These are phyloP conservation scores for Petunia secreta DNA, from an alignment of 257 asterid genomes.

Conservation along the genomic window DNA sequence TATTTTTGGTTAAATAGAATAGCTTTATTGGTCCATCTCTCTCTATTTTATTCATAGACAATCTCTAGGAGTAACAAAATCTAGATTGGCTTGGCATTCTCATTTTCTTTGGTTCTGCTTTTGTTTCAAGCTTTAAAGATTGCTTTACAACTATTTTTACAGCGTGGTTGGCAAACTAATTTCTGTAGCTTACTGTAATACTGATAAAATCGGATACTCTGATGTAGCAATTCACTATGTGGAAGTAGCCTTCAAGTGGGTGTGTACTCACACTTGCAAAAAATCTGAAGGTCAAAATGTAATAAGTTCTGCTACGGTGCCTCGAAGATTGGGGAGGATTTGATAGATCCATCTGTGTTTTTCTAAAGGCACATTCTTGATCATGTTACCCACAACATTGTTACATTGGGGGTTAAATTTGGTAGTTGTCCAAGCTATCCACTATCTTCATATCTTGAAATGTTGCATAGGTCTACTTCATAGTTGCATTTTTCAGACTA, in stretches of 20 bases:
- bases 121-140: conserved; percentile 17
- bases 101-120: conserved; percentile 1
- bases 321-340: not conserved
- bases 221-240: not conserved
- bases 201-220: not conserved
- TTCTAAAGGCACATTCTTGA: not conserved
- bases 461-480: not conserved
- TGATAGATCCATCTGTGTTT: not conserved
- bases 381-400: not conserved
- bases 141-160: not conserved
- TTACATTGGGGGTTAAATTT: not conserved
- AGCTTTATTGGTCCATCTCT: not conserved
- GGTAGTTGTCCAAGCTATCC: not conserved
- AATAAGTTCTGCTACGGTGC: not conserved
- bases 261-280: too few relatives aligned
- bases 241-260: not conserved
- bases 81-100: conserved; percentile 4
- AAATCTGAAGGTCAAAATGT: too few relatives aligned
- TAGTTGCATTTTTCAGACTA: not conserved
- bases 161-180: not conserved
- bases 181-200: not conserved
- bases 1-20: conserved; percentile 10
- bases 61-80: conserved; percentile 15
- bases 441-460: not conserved
- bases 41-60: conserved; percentile 7